Percentiles rank a stretch among this genome's conserved stretches.
Conservation (phyloP, 495 filamentous ascomycete genomes). For the Lophium mytilinum region DNA sequence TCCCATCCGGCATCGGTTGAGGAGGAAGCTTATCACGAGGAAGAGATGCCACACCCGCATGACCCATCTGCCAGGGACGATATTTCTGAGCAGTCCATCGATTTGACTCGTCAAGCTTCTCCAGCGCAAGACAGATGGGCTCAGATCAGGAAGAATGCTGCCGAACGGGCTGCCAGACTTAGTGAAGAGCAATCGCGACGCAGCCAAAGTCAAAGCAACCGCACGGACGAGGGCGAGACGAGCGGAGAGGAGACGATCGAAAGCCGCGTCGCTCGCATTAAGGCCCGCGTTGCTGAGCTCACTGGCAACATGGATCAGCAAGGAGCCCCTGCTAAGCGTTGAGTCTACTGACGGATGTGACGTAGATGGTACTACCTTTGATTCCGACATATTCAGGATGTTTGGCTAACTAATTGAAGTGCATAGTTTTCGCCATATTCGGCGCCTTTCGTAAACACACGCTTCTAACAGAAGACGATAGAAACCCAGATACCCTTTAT, state of each 20-base stretch:
- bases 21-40: neutral
- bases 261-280: slow-evolving; percentile 92
- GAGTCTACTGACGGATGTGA: too few species aligned
- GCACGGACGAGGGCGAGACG: slow-evolving; percentile 72
- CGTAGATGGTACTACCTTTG: too few species aligned
- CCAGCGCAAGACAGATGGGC: slow-evolving; percentile 53
- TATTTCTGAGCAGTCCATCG: slow-evolving; percentile 18
- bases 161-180: slow-evolving; percentile 56
- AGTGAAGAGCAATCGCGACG: slow-evolving; percentile 54
- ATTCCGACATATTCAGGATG: too few species aligned
- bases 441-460: too few species aligned
- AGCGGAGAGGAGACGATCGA: slow-evolving; percentile 98
- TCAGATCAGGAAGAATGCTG: slow-evolving; percentile 89
- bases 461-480: too few species aligned
- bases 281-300: slow-evolving; percentile 89
- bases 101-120: slow-evolving; percentile 7
- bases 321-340: neutral
- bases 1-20: neutral
- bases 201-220: slow-evolving; percentile 43
- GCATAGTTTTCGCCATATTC: too few species aligned
- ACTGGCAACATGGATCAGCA: slow-evolving; percentile 67
- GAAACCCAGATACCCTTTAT: too few species aligned
- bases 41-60: neutral
- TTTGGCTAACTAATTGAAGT: too few species aligned
- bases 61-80: slow-evolving; percentile 8